These are phyloP conservation scores for Aspergillus sp. DNA, from an alignment of 2,329 filamentous ascomycete species.

Conservation along the genomic window DNA sequence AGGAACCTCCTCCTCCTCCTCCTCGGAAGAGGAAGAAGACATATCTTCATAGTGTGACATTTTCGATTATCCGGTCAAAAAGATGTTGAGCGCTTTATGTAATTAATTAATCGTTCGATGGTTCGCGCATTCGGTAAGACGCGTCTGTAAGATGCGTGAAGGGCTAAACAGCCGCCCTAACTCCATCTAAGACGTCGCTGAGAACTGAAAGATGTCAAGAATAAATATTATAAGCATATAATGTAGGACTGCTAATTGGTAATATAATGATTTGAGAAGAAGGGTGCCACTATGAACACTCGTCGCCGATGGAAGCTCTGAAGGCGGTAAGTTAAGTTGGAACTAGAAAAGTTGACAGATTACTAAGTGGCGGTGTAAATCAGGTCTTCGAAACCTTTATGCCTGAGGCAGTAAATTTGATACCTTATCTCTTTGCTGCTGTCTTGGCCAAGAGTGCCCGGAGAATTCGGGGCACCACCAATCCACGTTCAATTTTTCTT, in stretches of 20 bases:
- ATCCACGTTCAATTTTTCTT: background rate
- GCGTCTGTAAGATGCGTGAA: background rate
- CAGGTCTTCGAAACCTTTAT: background rate
- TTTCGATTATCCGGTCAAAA: background rate
- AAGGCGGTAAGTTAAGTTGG: background rate
- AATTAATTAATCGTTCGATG: background rate
- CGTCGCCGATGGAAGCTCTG: background rate
- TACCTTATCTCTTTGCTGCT: background rate
- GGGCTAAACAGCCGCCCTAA: background rate
- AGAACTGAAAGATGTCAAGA: background rate
- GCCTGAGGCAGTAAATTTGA: background rate
- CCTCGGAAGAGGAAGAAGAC: slow-evolving; percentile 17
- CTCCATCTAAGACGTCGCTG: background rate
- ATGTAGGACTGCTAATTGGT: background rate
- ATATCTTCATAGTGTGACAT: slow-evolving; percentile 26
- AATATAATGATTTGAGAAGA: background rate
- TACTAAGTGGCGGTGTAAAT: slow-evolving; percentile 2
- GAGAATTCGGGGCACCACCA: background rate
- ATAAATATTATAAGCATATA: background rate
- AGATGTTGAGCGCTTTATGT: background rate
- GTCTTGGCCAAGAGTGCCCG: background rate
- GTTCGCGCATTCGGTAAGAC: background rate
- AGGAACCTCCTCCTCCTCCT: slow-evolving; percentile 30
- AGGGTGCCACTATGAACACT: background rate
- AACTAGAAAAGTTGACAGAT: background rate